Percentiles rank a stretch among this genome's conserved stretches.
Conservation (phyloP, 768 basidiomycete species). For the Brasilioporus rufonigricans region DNA sequence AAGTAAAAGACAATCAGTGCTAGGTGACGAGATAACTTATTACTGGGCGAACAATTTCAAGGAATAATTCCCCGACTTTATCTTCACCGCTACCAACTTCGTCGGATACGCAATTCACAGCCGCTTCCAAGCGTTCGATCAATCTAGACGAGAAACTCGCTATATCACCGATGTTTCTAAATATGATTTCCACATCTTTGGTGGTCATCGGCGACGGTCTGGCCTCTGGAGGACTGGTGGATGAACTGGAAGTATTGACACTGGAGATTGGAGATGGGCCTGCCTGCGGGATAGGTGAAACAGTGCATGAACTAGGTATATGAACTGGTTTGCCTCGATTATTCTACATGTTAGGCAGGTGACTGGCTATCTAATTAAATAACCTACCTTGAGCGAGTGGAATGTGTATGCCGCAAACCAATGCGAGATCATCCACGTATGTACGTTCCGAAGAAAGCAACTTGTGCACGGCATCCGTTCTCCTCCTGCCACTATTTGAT, state of each 20-base stretch:
- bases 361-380: neutral
- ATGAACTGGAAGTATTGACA: conserved; percentile 38
- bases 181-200: conserved; percentile 64
- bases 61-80: conserved; percentile 61
- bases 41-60: conserved; percentile 52
- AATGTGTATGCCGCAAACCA: conserved; percentile 69
- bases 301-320: neutral
- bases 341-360: neutral
- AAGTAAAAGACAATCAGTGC: neutral
- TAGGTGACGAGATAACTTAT: neutral
- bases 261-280: conserved; percentile 32
- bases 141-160: conserved; percentile 64
- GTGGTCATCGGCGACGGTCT: conserved; percentile 58
- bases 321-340: conserved; percentile 34
- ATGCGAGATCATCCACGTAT: conserved; percentile 70
- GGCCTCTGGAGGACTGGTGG: conserved; percentile 35
- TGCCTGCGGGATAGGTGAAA: too few species aligned
- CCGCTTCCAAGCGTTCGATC: conserved; percentile 54
- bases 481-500: conserved; percentile 36
- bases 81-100: conserved; percentile 64
- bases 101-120: conserved; percentile 48
- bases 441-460: conserved; percentile 71
- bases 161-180: conserved; percentile 69
- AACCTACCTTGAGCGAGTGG: conserved; percentile 66
- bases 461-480: conserved; percentile 68